These are phyloP conservation scores for Vinca minor DNA, from an alignment of 257 asterid species.

Conservation along the genomic window DNA sequence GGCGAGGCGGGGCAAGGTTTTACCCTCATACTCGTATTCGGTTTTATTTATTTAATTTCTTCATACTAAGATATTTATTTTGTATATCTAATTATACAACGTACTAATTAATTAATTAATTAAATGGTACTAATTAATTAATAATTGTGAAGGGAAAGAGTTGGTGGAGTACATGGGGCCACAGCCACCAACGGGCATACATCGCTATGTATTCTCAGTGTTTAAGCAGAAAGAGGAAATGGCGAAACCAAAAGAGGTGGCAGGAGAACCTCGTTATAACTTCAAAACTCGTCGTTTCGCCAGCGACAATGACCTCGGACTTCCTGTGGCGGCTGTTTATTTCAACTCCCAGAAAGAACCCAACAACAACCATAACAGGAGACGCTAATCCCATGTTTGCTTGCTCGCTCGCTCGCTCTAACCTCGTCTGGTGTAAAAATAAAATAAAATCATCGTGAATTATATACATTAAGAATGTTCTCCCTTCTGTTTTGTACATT, in stretches of 20 bases:
- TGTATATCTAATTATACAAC: too few relatives aligned
- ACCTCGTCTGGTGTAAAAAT: too few relatives aligned
- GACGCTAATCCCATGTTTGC: too few relatives aligned
- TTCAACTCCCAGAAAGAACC: constrained; percentile 41
- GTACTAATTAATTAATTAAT: not conserved
- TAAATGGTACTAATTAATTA: too few relatives aligned
- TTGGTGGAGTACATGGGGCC: constrained; percentile 36
- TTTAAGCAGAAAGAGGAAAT: constrained; percentile 32
- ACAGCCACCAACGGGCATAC: constrained; percentile 37
- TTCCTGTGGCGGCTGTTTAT: constrained; percentile 45
- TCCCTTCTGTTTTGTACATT: too few relatives aligned
- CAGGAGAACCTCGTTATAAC: constrained; percentile 23
- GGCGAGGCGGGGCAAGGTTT: constrained; percentile 33
- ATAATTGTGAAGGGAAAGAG: constrained; percentile 34
- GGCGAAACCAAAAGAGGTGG: constrained; percentile 16
- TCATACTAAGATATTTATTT: too few relatives aligned
- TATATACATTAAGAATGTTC: too few relatives aligned
- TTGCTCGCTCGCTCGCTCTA: too few relatives aligned
- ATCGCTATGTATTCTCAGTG: constrained; percentile 32
- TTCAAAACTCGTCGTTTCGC: constrained; percentile 40
- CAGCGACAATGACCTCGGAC: constrained; percentile 29
- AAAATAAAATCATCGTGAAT: too few relatives aligned
- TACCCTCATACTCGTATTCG: not conserved
- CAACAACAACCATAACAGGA: too few relatives aligned
- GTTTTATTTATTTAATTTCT: not conserved